These are phyloP conservation scores for Chenopodium suecicum DNA, from an alignment of 148 eudicot species.

Conservation along the genomic window DNA sequence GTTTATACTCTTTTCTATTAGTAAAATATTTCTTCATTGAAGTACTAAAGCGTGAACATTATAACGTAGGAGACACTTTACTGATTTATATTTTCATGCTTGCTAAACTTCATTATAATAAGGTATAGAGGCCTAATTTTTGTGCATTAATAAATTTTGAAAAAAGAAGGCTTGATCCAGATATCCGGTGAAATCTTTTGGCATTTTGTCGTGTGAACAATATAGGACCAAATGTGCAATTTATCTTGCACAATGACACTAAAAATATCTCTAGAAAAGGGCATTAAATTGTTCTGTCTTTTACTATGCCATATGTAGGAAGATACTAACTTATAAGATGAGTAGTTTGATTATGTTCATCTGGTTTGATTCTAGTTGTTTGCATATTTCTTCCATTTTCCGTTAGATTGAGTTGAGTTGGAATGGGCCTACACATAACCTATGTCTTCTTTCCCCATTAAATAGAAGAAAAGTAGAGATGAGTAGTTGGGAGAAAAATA, in stretches of 20 bases:
- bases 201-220: not conserved
- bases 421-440: not conserved
- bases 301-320: not conserved
- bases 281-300: too few relatives aligned
- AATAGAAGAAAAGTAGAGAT: too few relatives aligned
- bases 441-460: not conserved
- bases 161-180: not conserved
- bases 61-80: not conserved
- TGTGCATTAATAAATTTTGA: not conserved
- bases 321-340: not conserved
- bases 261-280: not conserved
- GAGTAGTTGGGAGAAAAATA: too few relatives aligned
- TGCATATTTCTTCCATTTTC: not conserved
- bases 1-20: slow-evolving; percentile 22
- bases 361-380: not conserved
- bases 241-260: not conserved
- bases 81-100: not conserved
- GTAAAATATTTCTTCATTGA: not conserved
- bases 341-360: not conserved
- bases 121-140: not conserved
- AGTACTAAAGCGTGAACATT: not conserved
- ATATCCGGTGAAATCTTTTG: not conserved
- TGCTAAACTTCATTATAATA: not conserved
- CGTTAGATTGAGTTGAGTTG: not conserved
- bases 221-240: not conserved